Percentiles rank a stretch among this genome's conserved stretches.
phyloP scores from a whole-genome alignment of 108 stramenopile species.

The Nitzschia palea region DNA sequence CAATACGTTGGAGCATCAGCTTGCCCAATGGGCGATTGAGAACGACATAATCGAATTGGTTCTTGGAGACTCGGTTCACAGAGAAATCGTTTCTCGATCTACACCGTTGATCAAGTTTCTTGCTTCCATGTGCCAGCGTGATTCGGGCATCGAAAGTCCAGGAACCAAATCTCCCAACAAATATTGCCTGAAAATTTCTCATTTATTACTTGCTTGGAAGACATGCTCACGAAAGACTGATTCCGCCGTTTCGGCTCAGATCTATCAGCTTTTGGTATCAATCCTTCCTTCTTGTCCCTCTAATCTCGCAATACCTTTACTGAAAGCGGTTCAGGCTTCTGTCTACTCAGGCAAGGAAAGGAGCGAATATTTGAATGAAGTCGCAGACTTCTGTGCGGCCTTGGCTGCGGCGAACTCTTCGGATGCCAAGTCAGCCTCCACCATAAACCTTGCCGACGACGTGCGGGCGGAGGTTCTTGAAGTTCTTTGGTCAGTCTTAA shows the following conservation, averaged over 20 bases:
- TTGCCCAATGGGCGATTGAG: conserved; percentile 86
- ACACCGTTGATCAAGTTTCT: conserved; percentile 80
- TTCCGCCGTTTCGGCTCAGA: conserved; percentile 77
- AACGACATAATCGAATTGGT: conserved; percentile 82
- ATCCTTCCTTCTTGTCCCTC: conserved; percentile 77
- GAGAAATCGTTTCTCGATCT: conserved; percentile 79
- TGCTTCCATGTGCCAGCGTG: conserved; percentile 72
- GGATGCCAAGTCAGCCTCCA: conserved; percentile 22
- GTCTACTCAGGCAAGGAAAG: conserved; percentile 38
- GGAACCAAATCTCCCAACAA: conserved; percentile 25
- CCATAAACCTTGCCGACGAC: conserved; percentile 35
- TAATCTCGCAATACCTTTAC: conserved; percentile 72
- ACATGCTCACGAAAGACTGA: conserved; percentile 78
- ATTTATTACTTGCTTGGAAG: conserved; percentile 84
- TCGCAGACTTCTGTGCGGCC: conserved; percentile 76
- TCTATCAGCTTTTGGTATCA: conserved; percentile 78
- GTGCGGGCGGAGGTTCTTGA: conserved; percentile 74
- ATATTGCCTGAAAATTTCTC: conserved; percentile 72
- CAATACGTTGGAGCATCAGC: conserved; percentile 73
- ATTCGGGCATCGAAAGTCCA: conserved; percentile 13
- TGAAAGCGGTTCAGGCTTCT: conserved; percentile 61
- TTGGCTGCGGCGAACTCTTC: conserved; percentile 49
- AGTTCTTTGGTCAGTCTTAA: conserved; percentile 80
- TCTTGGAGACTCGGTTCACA: conserved; percentile 75
- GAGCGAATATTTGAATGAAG: conserved; percentile 64